Percentiles rank a stretch among this genome's conserved stretches.
These are phyloP conservation scores for Neurospora sublineolata DNA, from an alignment of 495 filamentous ascomycete species.

Conservation along the genomic window DNA sequence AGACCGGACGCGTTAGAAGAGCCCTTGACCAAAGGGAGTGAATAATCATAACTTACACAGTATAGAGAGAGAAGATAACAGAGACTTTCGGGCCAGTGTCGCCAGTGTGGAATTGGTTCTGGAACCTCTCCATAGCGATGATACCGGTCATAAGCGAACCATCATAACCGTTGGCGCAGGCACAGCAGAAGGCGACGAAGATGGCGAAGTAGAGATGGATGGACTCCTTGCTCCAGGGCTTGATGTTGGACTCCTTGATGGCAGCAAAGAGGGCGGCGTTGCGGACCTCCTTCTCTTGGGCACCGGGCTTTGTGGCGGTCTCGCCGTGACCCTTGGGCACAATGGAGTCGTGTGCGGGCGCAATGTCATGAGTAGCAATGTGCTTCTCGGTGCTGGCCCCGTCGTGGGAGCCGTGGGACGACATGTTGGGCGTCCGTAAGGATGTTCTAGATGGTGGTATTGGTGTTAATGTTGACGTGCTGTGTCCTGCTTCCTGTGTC, in stretches of 20 bases:
- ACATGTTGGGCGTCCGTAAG: constrained; percentile 12
- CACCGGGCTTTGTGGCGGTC: constrained; percentile 26
- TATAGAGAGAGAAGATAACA: constrained; percentile 37
- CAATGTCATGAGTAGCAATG: constrained; percentile 3
- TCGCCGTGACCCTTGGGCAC: constrained; percentile 25
- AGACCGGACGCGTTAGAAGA: neutral
- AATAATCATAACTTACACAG: constrained; percentile 24
- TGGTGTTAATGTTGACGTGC: neutral
- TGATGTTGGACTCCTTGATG: constrained; percentile 44
- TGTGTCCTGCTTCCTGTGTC: neutral
- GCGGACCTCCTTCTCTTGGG: constrained; percentile 37
- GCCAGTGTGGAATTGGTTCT: constrained; percentile 24
- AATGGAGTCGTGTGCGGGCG: neutral
- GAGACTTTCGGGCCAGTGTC: constrained; percentile 26
- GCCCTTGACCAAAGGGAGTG: neutral
- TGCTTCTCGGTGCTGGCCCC: constrained; percentile 15
- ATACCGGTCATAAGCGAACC: constrained; percentile 28
- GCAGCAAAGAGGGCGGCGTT: constrained; percentile 50
- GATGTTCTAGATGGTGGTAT: neutral
- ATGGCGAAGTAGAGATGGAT: constrained; percentile 41
- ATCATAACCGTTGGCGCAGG: constrained; percentile 43
- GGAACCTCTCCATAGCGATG: constrained; percentile 29
- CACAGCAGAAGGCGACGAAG: constrained; percentile 36
- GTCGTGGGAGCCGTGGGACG: constrained; percentile 21
- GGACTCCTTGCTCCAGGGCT: constrained; percentile 41